Evolutionary conservation across 345 rosid genomes (phyloP), one percentile per base, ranked within the genome.

Genomic region (Euphorbia lathyris): DNA sequence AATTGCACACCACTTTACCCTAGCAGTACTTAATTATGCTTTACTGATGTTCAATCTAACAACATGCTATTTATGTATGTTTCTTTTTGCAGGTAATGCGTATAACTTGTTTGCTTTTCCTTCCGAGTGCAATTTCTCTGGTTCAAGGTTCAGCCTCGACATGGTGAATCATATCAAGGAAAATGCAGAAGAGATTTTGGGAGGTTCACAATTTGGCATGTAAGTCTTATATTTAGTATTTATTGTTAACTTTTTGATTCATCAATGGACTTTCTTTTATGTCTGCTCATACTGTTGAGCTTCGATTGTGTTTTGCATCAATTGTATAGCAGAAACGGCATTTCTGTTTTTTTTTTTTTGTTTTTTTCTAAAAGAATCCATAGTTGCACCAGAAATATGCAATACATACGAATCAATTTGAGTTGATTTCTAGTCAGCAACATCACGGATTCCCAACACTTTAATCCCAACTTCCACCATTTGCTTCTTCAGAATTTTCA

Each of bases 61-160:
- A 34, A 26, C 47, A 34, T 2, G 16, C 58, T 73, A 23, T 1
- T 65, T 43, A 6, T 65, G 26, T 30, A 6, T 72, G 32, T 56
- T 32, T 20, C 20, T 9, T 65, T 50, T 77, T 81, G 81, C 96
- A 95, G 99, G 90, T 77, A 79, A 79, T 78, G 78, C 83, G 40
- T 81, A 74, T 76, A 92, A 85, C 81, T 79, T 95, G 74, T 95
- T 95, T 76, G 97, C 93, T 64, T 86, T 92, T 78, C 99, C 99
- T 66, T 90, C 95, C 0, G 97, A 95, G 83, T 92, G 99, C 86
- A 95, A 92, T 84, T 95, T 95, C 89, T 86, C 97, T 16, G 99
- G 99, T 65, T 69, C 81, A 73, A 90, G 91, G 65, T 95, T 91
- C 75, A 83, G 76, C 77, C 91, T 83, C 65, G 90, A 88, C 76